phyloP scores from a whole-genome alignment of 441 rosid genomes.

The Adansonia gregorii region DNA sequence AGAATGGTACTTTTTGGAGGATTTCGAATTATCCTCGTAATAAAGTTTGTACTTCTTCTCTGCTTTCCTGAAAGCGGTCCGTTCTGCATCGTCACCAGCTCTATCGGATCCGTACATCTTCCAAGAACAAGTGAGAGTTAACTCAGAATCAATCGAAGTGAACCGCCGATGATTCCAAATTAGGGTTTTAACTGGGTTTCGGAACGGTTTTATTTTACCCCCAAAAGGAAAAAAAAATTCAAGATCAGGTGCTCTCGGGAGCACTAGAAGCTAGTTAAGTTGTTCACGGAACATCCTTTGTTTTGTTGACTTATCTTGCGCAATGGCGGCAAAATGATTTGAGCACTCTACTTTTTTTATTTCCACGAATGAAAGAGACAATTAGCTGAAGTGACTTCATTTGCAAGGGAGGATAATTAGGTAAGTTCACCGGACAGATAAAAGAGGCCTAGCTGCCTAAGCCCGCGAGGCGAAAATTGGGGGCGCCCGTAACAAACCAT shows the following conservation, averaged over 20 bases:
- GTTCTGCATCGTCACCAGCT: slow-evolving; percentile 46
- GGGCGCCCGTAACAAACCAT: neutral
- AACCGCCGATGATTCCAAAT: neutral
- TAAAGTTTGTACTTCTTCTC: slow-evolving; percentile 92
- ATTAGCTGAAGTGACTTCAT: neutral
- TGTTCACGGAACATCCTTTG: neutral
- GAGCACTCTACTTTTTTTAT: neutral
- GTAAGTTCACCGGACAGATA: neutral
- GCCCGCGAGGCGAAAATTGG: slow-evolving; percentile 9
- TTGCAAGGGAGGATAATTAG: too few species aligned
- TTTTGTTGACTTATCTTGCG: neutral
- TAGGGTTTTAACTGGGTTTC: slow-evolving; percentile 30
- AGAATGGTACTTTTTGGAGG: slow-evolving; percentile 58
- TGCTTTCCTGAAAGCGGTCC: slow-evolving; percentile 75
- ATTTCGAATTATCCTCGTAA: slow-evolving; percentile 56
- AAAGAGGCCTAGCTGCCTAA: too few species aligned
- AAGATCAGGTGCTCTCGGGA: slow-evolving; percentile 13
- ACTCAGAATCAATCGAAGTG: neutral
- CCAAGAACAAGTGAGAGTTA: neutral
- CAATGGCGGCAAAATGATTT: neutral
- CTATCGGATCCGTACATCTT: slow-evolving; percentile 65
- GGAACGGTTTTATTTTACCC: neutral
- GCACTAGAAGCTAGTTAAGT: neutral
- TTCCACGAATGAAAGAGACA: neutral
- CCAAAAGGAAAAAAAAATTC: neutral